These are phyloP conservation scores for Ganoderma leucocontextum DNA, from an alignment of 1,284 basidiomycete genomes.

Conservation along the genomic window DNA sequence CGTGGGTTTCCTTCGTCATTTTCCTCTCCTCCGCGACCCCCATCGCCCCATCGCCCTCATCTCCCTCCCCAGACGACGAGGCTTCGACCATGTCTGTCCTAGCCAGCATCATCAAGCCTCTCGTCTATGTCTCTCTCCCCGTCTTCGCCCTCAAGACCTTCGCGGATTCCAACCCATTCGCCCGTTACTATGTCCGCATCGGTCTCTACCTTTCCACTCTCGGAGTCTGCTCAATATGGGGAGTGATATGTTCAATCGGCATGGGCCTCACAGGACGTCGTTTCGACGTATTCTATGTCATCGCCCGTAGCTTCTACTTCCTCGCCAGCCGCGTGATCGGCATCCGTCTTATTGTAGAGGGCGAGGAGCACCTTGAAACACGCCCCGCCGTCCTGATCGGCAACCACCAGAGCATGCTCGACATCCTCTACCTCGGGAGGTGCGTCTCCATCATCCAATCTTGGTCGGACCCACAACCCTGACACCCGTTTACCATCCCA, in stretches of 20 bases:
- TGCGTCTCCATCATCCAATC: conserved; percentile 45
- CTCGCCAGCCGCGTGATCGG: conserved; percentile 74
- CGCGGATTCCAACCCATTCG: conserved; percentile 59
- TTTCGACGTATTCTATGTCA: conserved; percentile 87
- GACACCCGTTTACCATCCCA: neutral
- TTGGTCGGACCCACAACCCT: conserved; percentile 16
- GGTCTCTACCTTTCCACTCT: conserved; percentile 81
- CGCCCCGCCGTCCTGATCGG: conserved; percentile 81
- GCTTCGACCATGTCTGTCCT: conserved; percentile 63
- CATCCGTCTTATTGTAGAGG: conserved; percentile 83
- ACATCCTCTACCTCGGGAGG: conserved; percentile 87
- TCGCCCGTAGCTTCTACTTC: conserved; percentile 87
- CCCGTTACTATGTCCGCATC: conserved; percentile 79
- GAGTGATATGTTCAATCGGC: conserved; percentile 75
- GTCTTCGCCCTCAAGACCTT: conserved; percentile 67
- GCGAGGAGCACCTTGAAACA: conserved; percentile 80
- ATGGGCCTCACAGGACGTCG: conserved; percentile 78
- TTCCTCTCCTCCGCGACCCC: conserved; percentile 19
- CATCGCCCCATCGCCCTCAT: conserved; percentile 14
- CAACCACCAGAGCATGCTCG: conserved; percentile 96
- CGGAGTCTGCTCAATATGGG: conserved; percentile 79
- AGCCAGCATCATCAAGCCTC: conserved; percentile 64
- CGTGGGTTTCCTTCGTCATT: conserved; percentile 32
- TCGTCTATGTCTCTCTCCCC: conserved; percentile 79
- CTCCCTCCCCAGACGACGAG: conserved; percentile 22